Conservation (phyloP, 2,329 filamentous ascomycete species). For the Dactylellina haptotyla region DNA sequence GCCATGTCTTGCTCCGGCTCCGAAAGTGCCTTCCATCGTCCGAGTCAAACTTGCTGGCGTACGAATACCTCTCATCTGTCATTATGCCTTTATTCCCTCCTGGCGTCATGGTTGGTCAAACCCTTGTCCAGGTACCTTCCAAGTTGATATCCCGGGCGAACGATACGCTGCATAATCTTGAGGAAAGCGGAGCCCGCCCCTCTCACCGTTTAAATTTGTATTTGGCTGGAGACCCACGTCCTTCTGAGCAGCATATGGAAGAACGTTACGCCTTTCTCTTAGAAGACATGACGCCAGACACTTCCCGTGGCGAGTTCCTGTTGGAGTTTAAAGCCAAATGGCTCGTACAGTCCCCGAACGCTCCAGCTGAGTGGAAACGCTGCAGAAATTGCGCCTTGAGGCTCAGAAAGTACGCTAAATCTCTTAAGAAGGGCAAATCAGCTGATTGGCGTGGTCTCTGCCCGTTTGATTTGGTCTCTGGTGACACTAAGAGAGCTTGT, state of each 20-base stretch:
- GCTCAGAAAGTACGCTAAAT: constrained; percentile 56
- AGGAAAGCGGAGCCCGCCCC: constrained; percentile 63
- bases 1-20: constrained; percentile 69
- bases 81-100: constrained; percentile 69
- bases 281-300: constrained; percentile 73
- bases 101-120: constrained; percentile 69
- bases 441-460: constrained; percentile 66
- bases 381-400: constrained; percentile 77
- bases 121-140: constrained; percentile 65
- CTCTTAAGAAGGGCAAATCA: constrained; percentile 46
- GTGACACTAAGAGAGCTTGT: constrained; percentile 64
- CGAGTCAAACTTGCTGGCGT: constrained; percentile 62
- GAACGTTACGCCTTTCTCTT: constrained; percentile 72
- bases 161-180: constrained; percentile 65
- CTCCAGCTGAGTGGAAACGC: constrained; percentile 70
- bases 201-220: constrained; percentile 66
- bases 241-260: constrained; percentile 54
- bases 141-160: constrained; percentile 67
- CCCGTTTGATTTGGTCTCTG: constrained; percentile 72
- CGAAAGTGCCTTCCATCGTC: constrained; percentile 69
- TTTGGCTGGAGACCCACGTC: constrained; percentile 66
- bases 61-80: constrained; percentile 66
- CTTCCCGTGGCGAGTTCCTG: constrained; percentile 61
- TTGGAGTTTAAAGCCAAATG: constrained; percentile 88
- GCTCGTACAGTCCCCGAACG: constrained; percentile 78